Percentiles rank a stretch among this genome's conserved stretches.
These are phyloP conservation scores for Nothophaeocryptopus gaeumannii DNA, from an alignment of 2,329 filamentous ascomycete genomes.

Conservation along the genomic window DNA sequence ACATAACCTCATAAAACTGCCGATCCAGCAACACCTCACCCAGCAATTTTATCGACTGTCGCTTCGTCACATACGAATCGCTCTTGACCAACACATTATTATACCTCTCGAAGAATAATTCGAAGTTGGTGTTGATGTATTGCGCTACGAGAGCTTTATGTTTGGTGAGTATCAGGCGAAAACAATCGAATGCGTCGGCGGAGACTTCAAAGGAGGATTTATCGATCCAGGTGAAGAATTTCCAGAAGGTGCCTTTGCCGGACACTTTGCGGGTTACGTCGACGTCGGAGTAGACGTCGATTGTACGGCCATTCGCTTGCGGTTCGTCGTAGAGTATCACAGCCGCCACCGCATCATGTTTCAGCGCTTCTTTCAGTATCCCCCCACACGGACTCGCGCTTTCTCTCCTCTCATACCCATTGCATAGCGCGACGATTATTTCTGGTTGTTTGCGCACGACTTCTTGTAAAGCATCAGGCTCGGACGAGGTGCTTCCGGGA, in stretches of 20 bases:
- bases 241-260: slow-evolving; percentile 89
- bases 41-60: slow-evolving; percentile 94
- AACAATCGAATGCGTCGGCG: slow-evolving; percentile 96
- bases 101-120: slow-evolving; percentile 87
- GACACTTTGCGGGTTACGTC: slow-evolving; percentile 72
- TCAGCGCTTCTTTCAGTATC: slow-evolving; percentile 82
- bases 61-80: slow-evolving; percentile 94
- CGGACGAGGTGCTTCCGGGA: slow-evolving; percentile 60
- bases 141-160: slow-evolving; percentile 88
- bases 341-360: slow-evolving; percentile 85
- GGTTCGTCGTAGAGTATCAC: slow-evolving; percentile 92
- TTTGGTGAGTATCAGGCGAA: slow-evolving; percentile 87
- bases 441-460: slow-evolving; percentile 83
- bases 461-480: slow-evolving; percentile 84
- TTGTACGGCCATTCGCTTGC: slow-evolving; percentile 66
- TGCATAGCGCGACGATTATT: slow-evolving; percentile 82
- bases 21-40: slow-evolving; percentile 92
- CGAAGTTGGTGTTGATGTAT: slow-evolving; percentile 86
- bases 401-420: slow-evolving; percentile 84
- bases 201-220: slow-evolving; percentile 94
- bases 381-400: slow-evolving; percentile 89
- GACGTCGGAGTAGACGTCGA: slow-evolving; percentile 63
- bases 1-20: slow-evolving; percentile 98
- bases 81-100: slow-evolving; percentile 85
- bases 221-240: slow-evolving; percentile 96